Base-by-base conservation (phyloP, 108 stramenopile species). In the Cylindrotheca closterium region DNA sequence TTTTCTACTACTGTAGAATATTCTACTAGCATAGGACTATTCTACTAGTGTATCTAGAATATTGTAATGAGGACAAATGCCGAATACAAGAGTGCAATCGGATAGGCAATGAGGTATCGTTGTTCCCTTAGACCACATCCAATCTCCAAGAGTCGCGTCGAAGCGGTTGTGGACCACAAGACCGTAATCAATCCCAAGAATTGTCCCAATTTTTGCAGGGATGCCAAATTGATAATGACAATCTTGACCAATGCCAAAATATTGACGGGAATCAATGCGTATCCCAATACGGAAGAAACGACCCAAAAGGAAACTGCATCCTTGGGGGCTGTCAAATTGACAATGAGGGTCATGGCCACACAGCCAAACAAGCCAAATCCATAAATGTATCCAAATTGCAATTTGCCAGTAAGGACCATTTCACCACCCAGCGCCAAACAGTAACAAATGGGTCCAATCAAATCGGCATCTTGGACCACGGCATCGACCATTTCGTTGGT, bases 31-130 rank as follows among this genome's bases (percentile, higher is more conserved):
- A n/a, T n/a, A n/a, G n/a, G n/a, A n/a, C n/a, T n/a, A n/a, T n/a
- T 10, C 37, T 42, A 42, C 15, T 7, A 42, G 7, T 51, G 21
- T 51, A 0, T 32, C 82, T 81, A 99, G 79, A 98, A 98, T 37
- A 99, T 94, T 3, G 99, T 98, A 63, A 99, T 97, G 53, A 99
- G 90, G 34, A 98, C 97, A 85, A 99, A 99, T 51, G 94, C 92
- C 30, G 95, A 90, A 75, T 98, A 99, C 46, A 99, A 65, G 28
- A 99, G 74, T 3, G 93, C 88, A 54, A 93, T 82, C 2, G 99
- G 99, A 78, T 99, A 99, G 27, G 95, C 97, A 60, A 99, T 88
- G 63, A 99, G 79, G 77, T 91, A 98, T 54, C 98, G 82, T 75
- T 99, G 99, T 66, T 83, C 79, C 55, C 92, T 78, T 87, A 99